Percentiles rank a stretch among this genome's conserved stretches.
phyloP scores from a whole-genome alignment of 768 basidiomycete species.

The Lentinula aciculospora region DNA sequence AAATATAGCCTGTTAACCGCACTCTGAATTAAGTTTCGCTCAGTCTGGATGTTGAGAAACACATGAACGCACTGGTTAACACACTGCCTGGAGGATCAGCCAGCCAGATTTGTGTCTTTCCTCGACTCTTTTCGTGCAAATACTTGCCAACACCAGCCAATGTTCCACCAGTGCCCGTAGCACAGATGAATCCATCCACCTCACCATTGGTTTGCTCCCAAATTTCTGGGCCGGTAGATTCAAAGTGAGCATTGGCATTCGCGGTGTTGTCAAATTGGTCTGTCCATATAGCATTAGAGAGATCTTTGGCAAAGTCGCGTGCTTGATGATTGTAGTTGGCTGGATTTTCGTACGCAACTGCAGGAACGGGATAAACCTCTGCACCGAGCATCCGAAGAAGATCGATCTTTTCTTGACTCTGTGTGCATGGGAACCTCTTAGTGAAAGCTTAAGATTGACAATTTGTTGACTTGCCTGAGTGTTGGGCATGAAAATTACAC shows the following conservation, averaged over 20 bases:
- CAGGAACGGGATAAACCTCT: conserved; percentile 93
- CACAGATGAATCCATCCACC: conserved; percentile 87
- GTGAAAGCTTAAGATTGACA: neutral
- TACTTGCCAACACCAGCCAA: conserved; percentile 84
- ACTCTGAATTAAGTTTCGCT: neutral
- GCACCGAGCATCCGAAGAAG: conserved; percentile 96
- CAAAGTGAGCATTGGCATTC: conserved; percentile 84
- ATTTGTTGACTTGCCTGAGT: conserved; percentile 53
- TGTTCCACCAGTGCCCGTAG: conserved; percentile 96
- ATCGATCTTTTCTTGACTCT: conserved; percentile 99
- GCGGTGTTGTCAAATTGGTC: conserved; percentile 97
- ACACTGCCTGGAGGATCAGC: conserved; percentile 98
- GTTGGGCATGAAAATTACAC: conserved; percentile 99
- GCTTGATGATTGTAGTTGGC: conserved; percentile 98
- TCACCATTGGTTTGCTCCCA: conserved; percentile 82
- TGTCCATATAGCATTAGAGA: conserved; percentile 89
- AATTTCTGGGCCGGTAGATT: conserved; percentile 93
- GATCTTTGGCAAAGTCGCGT: conserved; percentile 69
- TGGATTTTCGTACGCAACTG: conserved; percentile 94
- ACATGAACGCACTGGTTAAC: conserved; percentile 47
- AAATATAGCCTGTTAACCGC: conserved; percentile 41
- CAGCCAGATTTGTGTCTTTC: conserved; percentile 84
- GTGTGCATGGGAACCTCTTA: conserved; percentile 6
- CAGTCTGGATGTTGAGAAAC: neutral
- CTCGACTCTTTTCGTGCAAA: conserved; percentile 75